phyloP scores from a whole-genome alignment of 2,329 filamentous ascomycete genomes.

The Scleromitrula shiraiana region DNA sequence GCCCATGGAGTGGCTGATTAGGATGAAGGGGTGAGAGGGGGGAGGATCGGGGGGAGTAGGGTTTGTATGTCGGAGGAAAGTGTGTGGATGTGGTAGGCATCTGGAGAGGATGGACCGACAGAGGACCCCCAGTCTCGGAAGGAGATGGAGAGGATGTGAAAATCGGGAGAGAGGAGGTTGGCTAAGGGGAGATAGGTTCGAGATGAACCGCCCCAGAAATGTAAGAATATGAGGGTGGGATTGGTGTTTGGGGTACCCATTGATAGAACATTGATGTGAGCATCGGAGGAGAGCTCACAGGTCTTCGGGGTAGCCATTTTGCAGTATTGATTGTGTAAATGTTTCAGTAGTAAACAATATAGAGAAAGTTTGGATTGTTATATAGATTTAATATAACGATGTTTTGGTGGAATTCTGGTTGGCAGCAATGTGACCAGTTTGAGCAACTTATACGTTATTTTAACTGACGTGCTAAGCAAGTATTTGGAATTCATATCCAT shows the following conservation, averaged over 20 bases:
- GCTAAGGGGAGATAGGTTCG: conserved; percentile 26
- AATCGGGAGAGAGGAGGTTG: conserved; percentile 9
- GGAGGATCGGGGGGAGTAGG: conserved; percentile 16
- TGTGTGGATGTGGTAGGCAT: conserved; percentile 27
- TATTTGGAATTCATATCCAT: too few species aligned
- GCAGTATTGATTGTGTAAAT: not conserved
- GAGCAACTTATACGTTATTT: too few species aligned
- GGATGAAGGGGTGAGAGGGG: conserved; percentile 22
- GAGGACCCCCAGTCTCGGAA: conserved; percentile 34
- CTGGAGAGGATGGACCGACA: conserved; percentile 23
- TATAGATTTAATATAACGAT: too few species aligned
- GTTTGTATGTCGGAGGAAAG: conserved; percentile 21
- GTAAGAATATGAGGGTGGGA: conserved; percentile 28
- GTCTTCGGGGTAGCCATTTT: not conserved
- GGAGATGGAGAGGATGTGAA: conserved; percentile 27
- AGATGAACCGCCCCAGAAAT: conserved; percentile 34
- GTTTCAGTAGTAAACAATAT: too few species aligned
- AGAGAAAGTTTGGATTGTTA: too few species aligned
- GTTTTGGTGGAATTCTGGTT: too few species aligned
- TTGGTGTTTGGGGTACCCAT: not conserved
- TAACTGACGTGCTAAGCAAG: too few species aligned
- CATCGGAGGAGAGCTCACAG: not conserved
- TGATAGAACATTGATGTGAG: conserved; percentile 7
- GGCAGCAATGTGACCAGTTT: too few species aligned
- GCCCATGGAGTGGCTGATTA: conserved; percentile 35